Evolutionary conservation across 2,329 filamentous ascomycete species (phyloP).

Genomic region (Pseudogymnoascus sp.): DNA sequence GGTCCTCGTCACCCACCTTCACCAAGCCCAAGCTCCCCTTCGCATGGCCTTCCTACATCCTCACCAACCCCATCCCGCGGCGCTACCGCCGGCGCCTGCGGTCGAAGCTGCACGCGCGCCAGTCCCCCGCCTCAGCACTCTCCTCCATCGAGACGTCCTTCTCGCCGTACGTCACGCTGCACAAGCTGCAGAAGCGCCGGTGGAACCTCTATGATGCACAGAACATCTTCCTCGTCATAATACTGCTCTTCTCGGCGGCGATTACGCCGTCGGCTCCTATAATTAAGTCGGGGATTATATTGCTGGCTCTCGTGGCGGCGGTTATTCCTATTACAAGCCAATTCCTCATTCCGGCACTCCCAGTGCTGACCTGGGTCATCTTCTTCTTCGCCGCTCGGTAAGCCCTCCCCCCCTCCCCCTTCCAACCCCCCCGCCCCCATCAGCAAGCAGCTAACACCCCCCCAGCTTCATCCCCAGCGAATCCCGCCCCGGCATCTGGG

Average conservation of each 20-base stretch:
- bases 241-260: constrained; percentile 74
- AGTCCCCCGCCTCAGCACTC: constrained; percentile 63
- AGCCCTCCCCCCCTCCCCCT: constrained; percentile 31
- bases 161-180: constrained; percentile 68
- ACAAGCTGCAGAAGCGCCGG: constrained; percentile 63
- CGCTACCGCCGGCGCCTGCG: constrained; percentile 58
- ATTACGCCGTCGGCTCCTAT: constrained; percentile 71
- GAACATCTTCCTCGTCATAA: constrained; percentile 64
- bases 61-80: constrained; percentile 50
- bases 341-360: constrained; percentile 80
- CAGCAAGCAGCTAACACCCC: neutral
- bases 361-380: constrained; percentile 77
- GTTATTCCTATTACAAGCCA: constrained; percentile 79
- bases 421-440: neutral
- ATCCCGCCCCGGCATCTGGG: constrained; percentile 89
- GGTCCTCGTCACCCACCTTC: constrained; percentile 19
- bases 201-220: constrained; percentile 81
- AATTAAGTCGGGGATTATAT: constrained; percentile 64
- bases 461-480: constrained; percentile 77
- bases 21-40: constrained; percentile 31
- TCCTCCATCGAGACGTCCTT: constrained; percentile 73
- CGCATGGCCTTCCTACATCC: constrained; percentile 32
- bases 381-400: constrained; percentile 93
- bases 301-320: constrained; percentile 59
- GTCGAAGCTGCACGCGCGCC: constrained; percentile 57